Evolutionary conservation across 306 rosid species (phyloP), one percentile per base, ranked within the genome.

Genomic region (Pterocarpus santalinus): DNA sequence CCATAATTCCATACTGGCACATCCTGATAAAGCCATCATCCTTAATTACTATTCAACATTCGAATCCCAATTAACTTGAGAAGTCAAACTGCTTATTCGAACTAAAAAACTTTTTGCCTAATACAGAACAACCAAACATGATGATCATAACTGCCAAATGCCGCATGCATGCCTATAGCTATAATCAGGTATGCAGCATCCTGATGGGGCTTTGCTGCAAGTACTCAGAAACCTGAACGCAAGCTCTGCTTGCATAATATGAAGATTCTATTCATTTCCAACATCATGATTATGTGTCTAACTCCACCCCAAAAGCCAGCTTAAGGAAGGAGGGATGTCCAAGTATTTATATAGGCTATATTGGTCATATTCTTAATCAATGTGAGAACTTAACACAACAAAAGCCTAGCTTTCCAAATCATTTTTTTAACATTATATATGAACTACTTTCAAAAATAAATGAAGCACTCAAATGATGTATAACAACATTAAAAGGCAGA

Each of bases 11-110:
- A 60, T 52, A 66, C 22, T 8, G 7, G 17, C 30, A 77, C 49
- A 47, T 72, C 14, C 62, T 28, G 41, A 35, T 32, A 47, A 68
- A 68, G 65, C 2, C n/a, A 41, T 44, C 44, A 67, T 30, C 44
- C 46, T 55, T 41, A 77, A 52, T 65, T 79, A 51, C n/a, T 53
- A 39, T 30, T 53, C 41, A n/a, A 33, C 34, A 81, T 65, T 64
- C 5, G 15, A 61, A 64, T 2, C 17, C 39, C 15, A 8, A 3
- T 13, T 28, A 55, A 81, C 39, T 39, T 28, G 62, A 65, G 46
- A 69, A 34, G 63, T 13, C 62, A 80, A 35, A 62, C 49, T 80
- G 57, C 79, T 80, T 41, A 36, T 14, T 14, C 0, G 12, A 65
- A 39, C 34, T 38, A 52, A 16, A 34, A 16, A 15, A 36, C 0